Base-by-base conservation (phyloP, 202 grass and related monocot species). In the Panicum hallii region DNA sequence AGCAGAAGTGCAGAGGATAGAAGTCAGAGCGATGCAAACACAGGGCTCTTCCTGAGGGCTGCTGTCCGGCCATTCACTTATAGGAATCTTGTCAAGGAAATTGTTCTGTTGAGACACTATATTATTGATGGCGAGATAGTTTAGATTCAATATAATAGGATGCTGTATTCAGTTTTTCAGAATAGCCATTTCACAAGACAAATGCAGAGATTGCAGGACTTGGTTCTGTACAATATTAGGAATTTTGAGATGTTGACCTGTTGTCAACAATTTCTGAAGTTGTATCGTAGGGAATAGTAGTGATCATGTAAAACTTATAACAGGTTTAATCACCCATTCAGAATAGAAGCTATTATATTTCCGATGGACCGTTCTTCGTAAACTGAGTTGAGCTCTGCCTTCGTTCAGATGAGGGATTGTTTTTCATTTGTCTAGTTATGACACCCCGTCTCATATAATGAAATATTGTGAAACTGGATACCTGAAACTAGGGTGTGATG, bases 51-150 rank as follows among this genome's bases (percentile, higher is more conserved):
- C 87, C 50, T 99, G 41, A 99, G 90, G 75, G 93, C 91, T 0
- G 82, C 91, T 0, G 97, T 96, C 67, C 83, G 90, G 16, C 97
- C 91, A 44, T 99, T 96, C 82, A 99, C 90, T 69, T 94, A 94
- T 64, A 87, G 93, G 61, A 96, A 96, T 91, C 93, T 99, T 73
- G 93, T 99, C 26, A 94, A 99, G 77, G 97, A 96, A 64, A 95
- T 99, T 70, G 93, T 94, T 57, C 81, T 96, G 22, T 91, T 90
- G 90, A 86, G 97, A 74, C 91, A 99, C 79, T 69, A 57, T 40
- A 99, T 99, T 75, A 74, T 96, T 76, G 97, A 96, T 16, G 93
- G 97, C 23, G 93, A 99, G 74, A 92, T 92, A 75, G 85, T 79
- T 63, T 84, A 90, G 84, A 19, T 76, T 87, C 41, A 15, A 65